Evolutionary conservation across 2,329 filamentous ascomycete species (phyloP).

Genomic region (Pseudogymnoascus verrucosus): DNA sequence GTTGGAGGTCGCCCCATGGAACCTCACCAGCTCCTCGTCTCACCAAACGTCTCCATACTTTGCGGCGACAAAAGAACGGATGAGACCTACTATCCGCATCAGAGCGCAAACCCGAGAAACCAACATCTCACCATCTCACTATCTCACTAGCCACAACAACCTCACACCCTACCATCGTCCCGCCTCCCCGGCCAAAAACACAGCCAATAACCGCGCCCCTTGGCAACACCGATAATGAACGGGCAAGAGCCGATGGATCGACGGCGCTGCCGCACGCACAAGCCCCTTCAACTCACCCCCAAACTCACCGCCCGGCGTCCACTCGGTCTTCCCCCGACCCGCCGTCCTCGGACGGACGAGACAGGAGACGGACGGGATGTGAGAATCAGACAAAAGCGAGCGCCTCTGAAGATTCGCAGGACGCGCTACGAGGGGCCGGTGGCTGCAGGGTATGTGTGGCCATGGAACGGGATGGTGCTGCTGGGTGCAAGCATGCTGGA

Average conservation of each 20-base stretch:
- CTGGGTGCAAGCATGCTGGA: not conserved
- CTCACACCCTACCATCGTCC: not conserved
- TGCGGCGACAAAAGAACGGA: not conserved
- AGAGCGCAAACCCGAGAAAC: not conserved
- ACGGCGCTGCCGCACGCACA: conserved; percentile 1
- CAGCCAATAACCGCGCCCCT: not conserved
- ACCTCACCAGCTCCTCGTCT: not conserved
- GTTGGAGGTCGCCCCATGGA: not conserved
- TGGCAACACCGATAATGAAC: conserved; percentile 1
- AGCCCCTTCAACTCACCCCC: not conserved
- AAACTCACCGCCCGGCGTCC: not conserved
- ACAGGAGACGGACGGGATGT: not conserved
- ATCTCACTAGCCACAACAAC: not conserved
- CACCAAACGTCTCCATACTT: not conserved
- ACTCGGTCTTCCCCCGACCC: not conserved
- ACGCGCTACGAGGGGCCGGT: not conserved
- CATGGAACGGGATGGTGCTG: not conserved
- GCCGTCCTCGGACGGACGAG: not conserved
- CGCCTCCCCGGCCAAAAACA: not conserved
- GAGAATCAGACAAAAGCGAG: not conserved
- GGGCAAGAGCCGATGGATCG: conserved; percentile 7
- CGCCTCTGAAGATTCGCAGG: not conserved
- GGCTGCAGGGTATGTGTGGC: not conserved
- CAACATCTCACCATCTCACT: not conserved
- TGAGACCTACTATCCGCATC: not conserved